Evolutionary conservation across 305 asterid genomes (phyloP), one percentile per base, ranked within the genome.

Genomic region (Fraxinus latifolia): DNA sequence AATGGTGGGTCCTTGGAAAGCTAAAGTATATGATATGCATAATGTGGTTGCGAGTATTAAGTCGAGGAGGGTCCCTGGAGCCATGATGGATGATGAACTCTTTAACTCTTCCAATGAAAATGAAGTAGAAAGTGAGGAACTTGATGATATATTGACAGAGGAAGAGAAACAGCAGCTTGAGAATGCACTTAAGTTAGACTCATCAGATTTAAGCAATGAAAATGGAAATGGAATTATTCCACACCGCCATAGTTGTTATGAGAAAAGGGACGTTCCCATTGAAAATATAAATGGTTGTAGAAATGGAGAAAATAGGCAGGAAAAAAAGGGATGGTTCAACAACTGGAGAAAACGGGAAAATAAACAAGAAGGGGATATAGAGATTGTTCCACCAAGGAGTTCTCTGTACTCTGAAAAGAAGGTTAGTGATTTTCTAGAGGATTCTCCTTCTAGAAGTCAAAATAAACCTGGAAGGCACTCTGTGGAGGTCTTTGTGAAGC

Each of bases 291-390:
- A 88, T 81, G 89, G 90, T 67, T 85, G 82, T 82, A 83, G 81
- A 77, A 91, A 87, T 77, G 94, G 89, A 32, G 93, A 90, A 55
- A 83, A 25, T 77, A 94, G 42, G 76, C 76, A 84, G 88, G 98
- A 94, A 83, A 93, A 86, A 87, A 94, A 92, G 80, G 93, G 97
- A 58, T 94, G 98, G 97, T 92, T 96, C 78, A 89, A 87, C 82
- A 91, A 95, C 71, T 94, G 98, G 99, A 94, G 93, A 87, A 96
- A 90, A 84, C 81, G 91, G 83, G 99, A 92, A 68, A 89, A 77
- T 84, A 93, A 94, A 83, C 85, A 81, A 80, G 92, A 88, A 77
- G 84, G 84, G 42, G 94, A 94, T 76, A 89, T 86, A 82, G 89
- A 84, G 86, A 82, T 84, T 67, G 83, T 82, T 67, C 94, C 96